Percentiles rank a stretch among this genome's conserved stretches.
Conservation (phyloP, 2,329 filamentous ascomycete species). For the Colletotrichum musae region DNA sequence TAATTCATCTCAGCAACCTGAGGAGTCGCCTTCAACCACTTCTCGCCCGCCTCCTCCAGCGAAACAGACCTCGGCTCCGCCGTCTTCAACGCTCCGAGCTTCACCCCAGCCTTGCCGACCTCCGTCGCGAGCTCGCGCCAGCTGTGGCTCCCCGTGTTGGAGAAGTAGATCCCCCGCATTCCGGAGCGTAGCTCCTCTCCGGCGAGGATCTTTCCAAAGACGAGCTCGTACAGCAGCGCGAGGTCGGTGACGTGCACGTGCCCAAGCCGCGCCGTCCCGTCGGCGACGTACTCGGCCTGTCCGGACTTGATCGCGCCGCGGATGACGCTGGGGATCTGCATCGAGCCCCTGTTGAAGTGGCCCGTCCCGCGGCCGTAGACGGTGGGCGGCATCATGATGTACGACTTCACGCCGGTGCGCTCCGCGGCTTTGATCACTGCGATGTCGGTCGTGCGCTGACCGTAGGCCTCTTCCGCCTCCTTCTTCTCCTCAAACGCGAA, state of each 20-base stretch:
- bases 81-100: slow-evolving; percentile 50
- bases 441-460: slow-evolving; percentile 61
- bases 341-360: slow-evolving; percentile 55
- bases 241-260: slow-evolving; percentile 63
- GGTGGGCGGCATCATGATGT: slow-evolving; percentile 61
- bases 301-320: slow-evolving; percentile 47
- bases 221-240: slow-evolving; percentile 55
- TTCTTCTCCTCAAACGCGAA: slow-evolving; percentile 56
- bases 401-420: slow-evolving; percentile 57
- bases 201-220: slow-evolving; percentile 52
- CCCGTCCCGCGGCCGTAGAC: slow-evolving; percentile 63
- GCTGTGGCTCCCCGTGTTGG: slow-evolving; percentile 54
- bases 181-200: slow-evolving; percentile 51
- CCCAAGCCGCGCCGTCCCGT: slow-evolving; percentile 56
- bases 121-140: slow-evolving; percentile 56
- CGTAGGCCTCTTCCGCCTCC: slow-evolving; percentile 54
- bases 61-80: slow-evolving; percentile 25
- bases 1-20: slow-evolving; percentile 35
- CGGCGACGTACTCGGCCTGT: slow-evolving; percentile 48
- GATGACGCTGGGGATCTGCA: slow-evolving; percentile 56
- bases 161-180: slow-evolving; percentile 59
- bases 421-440: slow-evolving; percentile 57
- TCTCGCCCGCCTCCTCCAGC: slow-evolving; percentile 19
- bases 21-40: neutral
- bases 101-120: slow-evolving; percentile 51